Evolutionary conservation across 441 rosid species (phyloP).

Genomic region (Syzygium syzygioides): DNA sequence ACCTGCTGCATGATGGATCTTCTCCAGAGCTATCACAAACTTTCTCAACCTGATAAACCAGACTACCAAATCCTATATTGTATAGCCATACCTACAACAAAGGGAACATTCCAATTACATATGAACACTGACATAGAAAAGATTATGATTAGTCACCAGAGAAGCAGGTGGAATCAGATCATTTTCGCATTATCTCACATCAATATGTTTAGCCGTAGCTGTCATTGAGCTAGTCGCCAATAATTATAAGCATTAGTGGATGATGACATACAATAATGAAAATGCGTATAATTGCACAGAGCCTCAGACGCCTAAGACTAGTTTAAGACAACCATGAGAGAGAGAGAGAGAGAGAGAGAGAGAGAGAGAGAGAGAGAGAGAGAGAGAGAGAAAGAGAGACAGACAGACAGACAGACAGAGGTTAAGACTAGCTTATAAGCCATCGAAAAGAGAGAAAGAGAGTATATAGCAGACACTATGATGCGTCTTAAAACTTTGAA

Average conservation of each 20-base stretch:
- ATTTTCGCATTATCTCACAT: not conserved
- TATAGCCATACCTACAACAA: too few relatives aligned
- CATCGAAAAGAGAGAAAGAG: not conserved
- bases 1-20: too few relatives aligned
- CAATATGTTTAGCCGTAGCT: not conserved
- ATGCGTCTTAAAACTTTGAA: rapidly evolving
- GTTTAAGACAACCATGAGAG: not conserved
- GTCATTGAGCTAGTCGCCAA: not conserved
- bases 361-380: too few relatives aligned
- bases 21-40: too few relatives aligned
- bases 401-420: too few relatives aligned
- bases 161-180: not conserved
- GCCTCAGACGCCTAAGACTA: not conserved
- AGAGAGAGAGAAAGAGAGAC: too few relatives aligned
- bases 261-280: not conserved
- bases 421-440: not conserved
- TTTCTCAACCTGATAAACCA: too few relatives aligned
- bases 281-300: not conserved
- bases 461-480: not conserved
- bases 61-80: too few relatives aligned
- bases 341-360: too few relatives aligned
- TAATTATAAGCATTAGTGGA: not conserved
- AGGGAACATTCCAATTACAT: not conserved
- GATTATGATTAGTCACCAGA: not conserved
- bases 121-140: not conserved